Base-by-base conservation (phyloP, 208 protist genomes). In the Naegleria fowleri region DNA sequence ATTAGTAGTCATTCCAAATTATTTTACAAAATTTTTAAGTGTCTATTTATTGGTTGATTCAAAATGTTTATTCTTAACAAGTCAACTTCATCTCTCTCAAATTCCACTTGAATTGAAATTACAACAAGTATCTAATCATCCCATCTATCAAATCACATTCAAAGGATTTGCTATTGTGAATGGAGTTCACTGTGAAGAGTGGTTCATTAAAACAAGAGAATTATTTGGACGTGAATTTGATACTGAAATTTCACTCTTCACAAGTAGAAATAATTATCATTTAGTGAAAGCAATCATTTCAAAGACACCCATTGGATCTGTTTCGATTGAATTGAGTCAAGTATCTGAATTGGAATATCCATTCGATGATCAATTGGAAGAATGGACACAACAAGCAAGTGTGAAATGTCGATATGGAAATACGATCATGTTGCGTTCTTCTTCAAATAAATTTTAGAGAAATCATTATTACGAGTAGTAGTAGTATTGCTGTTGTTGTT, bases 21-120 rank as follows among this genome's bases (percentile, higher is more conserved):
- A 75, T 75, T 75, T 75, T 75, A 75, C 58, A 75, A 75, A 29
- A 75, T 75, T 75, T 75, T 75, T 75, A 75, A 29, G 58, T 75
- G 58, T 75, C 2, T 75, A 75, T 11, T n/a, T 75, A 4, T n/a
- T 75, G 13, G 58, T n/a, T 75, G 25, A 75, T 75, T 16, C 19
- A 1, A 75, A 75, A 75, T 75, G 58, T 75, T 75, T 29, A 75
- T 75, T 75, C 4, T n/a, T 75, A n/a, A 22, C 58, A 75, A 29
- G 58, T 75, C 58, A 75, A 75, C 58, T 75, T n/a, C 58, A 75
- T 16, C 25, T 75, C 4, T 22, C 58, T n/a, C 58, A 75, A 75
- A 75, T 75, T n/a, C 58, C 58, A 75, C 25, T 75, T n/a, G 25
- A 16, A 75, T 75, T 75, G 25, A 75, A 16, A 75, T 75, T 75